Base-by-base conservation (phyloP, 1,284 basidiomycete species). In the Tylopilus sp. region DNA sequence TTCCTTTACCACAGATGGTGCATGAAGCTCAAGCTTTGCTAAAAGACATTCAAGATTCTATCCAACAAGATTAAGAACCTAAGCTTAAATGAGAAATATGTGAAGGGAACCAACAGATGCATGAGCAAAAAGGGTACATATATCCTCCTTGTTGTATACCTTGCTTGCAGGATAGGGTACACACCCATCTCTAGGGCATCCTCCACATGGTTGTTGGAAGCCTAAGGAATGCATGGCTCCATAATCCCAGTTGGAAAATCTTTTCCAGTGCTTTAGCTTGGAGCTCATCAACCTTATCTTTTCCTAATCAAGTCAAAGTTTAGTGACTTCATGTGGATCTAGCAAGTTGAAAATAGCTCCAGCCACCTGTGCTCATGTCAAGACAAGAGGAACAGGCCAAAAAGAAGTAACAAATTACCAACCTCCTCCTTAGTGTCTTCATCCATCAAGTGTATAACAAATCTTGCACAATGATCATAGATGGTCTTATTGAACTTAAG, bases 1-100 rank as follows among this genome's bases (percentile, higher is more conserved):
- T 0, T 55, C 26, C 0, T 0, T 13, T 1, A 49, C 38, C 1
- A 44, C 23, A 0, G 7, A 7, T 0, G 41, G 21, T n/a, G 53
- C 44, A 33, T 48, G 31, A n/a, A 1, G 48, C 21, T 56, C 11
- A 0, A 56, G 12, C 4, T 3, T 40, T 2, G 47, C 30, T 0
- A 55, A 45, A 0, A 56, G 0, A 2, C 42, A 43, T n/a, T 56
- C 48, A 1, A 56, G 38, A 15, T 48, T 43, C 48, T 56, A 2
- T 35, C 12, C 1, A 5, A 33, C 0, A 18, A 12, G 6, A 6
- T 26, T 28, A n/a, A 15, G 11, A 3, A 12, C 7, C 6, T 6
- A n/a, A 3, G 6, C 4, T 6, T 15, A 31, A 6, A 15, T 2
- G n/a, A 12, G 6, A 15, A n/a, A 23, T 3, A 23, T 6, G 6